Evolutionary conservation across 2,329 filamentous ascomycete genomes (phyloP), one percentile per base, ranked within the genome.

Genomic region (Dactylellina leptospora): DNA sequence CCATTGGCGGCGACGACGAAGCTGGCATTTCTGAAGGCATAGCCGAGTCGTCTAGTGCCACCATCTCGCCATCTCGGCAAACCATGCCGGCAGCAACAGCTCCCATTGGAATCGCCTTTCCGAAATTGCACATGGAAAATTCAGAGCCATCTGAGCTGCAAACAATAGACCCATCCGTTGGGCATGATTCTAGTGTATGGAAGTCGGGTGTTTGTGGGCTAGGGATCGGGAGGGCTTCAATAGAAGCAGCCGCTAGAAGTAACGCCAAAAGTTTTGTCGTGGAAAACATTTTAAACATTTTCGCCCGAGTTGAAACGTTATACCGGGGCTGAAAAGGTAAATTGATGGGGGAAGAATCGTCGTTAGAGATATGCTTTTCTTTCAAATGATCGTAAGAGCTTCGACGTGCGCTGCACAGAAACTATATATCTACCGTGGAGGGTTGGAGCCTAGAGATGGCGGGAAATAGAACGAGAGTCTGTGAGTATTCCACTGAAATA

Each of bases 231-330:
- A 63, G 50, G n/a, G 60, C 69, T 22, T 64, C 27, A 18, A 63
- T 50, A 5, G 61, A 47, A 10, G 42, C 38, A 27, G 38, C 60
- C 2, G 53, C 53, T 5, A 68, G 30, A n/a, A 45, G 25, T 6
- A 61, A 33, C 22, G 48, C 47, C 10, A 73, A 40, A 20, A 68
- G 23, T 42, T 22, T 44, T 10, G 20, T 45, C 2, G 16, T 50
- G 16, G 61, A 62, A 45, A 66, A 23, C 69, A 73, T 73, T 23
- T 63, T 60, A n/a, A n/a, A n/a, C n/a, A n/a, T n/a, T n/a, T n/a
- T n/a, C n/a, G n/a, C n/a, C n/a, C n/a, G n/a, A n/a, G n/a, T n/a
- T n/a, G n/a, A n/a, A n/a, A n/a, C n/a, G n/a, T n/a, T n/a, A n/a
- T n/a, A n/a, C n/a, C n/a, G n/a, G n/a, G n/a, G n/a, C n/a, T n/a